phyloP scores from a whole-genome alignment of 805 yeast genomes.

The Cyberlindnera samutprakarnensis region DNA sequence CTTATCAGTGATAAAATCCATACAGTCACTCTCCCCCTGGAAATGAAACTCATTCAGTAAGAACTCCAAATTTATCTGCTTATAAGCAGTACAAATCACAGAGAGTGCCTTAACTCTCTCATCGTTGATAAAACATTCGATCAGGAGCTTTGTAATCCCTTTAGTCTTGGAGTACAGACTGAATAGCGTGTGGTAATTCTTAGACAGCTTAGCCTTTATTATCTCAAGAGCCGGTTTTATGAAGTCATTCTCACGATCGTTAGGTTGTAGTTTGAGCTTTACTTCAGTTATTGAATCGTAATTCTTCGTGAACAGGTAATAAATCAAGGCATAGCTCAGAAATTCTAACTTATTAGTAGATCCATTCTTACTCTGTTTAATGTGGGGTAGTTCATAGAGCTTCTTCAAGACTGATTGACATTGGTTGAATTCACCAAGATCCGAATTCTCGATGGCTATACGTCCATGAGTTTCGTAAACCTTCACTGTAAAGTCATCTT shows the following conservation, averaged over 20 bases:
- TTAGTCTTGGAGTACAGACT: constrained; percentile 31
- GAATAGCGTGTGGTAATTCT: constrained; percentile 51
- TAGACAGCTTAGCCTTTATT: constrained; percentile 25
- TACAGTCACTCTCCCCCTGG: constrained; percentile 28
- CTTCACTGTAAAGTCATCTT: constrained; percentile 62
- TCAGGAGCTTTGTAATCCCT: constrained; percentile 36
- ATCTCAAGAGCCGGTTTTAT: constrained; percentile 23
- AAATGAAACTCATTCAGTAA: constrained; percentile 35
- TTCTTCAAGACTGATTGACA: constrained; percentile 77
- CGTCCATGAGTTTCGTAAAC: constrained; percentile 86
- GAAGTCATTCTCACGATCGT: constrained; percentile 14
- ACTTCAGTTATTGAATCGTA: constrained; percentile 23
- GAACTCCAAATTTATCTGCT: constrained; percentile 34
- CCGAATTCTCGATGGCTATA: constrained; percentile 75
- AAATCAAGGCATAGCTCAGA: constrained; percentile 63
- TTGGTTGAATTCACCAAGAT: constrained; percentile 91
- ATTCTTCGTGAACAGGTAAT: constrained; percentile 68
- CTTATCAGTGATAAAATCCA: constrained; percentile 34
- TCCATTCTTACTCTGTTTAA: too few relatives aligned
- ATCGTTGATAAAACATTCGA: constrained; percentile 47
- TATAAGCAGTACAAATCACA: constrained; percentile 49
- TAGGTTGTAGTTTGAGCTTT: constrained; percentile 37
- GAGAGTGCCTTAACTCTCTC: constrained; percentile 52
- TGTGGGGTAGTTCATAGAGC: constrained; percentile 42
- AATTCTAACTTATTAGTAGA: constrained; percentile 51